phyloP scores from a whole-genome alignment of 768 basidiomycete species.

The Tulasnella sp. region DNA sequence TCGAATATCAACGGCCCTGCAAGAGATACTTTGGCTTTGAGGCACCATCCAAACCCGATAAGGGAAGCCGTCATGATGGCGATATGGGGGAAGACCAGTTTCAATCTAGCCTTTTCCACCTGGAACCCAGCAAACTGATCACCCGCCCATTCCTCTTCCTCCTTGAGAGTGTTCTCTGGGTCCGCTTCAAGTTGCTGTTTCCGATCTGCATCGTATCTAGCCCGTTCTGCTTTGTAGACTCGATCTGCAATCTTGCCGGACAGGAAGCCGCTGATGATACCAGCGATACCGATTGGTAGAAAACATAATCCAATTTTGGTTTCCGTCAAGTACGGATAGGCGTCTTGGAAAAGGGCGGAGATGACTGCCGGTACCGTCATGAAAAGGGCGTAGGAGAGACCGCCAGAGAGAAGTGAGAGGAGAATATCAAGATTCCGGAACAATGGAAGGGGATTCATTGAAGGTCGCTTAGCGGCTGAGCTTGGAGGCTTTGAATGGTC shows the following conservation, averaged over 20 bases:
- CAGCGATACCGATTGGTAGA: slow-evolving; percentile 45
- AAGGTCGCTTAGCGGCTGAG: not conserved
- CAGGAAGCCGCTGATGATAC: slow-evolving; percentile 41
- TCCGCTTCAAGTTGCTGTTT: not conserved
- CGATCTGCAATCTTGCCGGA: slow-evolving; percentile 44
- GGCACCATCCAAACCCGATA: slow-evolving; percentile 42
- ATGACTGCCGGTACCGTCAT: slow-evolving; percentile 39
- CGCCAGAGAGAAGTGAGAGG: slow-evolving; percentile 28
- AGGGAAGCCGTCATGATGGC: slow-evolving; percentile 29
- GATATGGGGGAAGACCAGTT: slow-evolving; percentile 34
- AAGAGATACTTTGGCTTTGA: slow-evolving; percentile 39
- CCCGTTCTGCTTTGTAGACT: slow-evolving; percentile 38
- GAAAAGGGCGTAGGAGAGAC: slow-evolving; percentile 33
- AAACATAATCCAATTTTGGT: slow-evolving; percentile 47
- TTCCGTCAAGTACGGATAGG: slow-evolving; percentile 44
- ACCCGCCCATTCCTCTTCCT: slow-evolving; percentile 33
- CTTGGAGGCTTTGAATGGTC: not conserved
- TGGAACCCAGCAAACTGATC: slow-evolving; percentile 36
- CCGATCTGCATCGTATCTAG: slow-evolving; percentile 35
- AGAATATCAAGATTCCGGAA: slow-evolving; percentile 39
- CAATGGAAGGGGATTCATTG: slow-evolving; percentile 35
- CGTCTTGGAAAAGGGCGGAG: slow-evolving; percentile 43
- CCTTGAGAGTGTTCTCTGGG: not conserved
- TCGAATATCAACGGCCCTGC: slow-evolving; percentile 42
- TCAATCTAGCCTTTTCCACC: slow-evolving; percentile 43